phyloP scores from a whole-genome alignment of 2,329 filamentous ascomycete species.

The Fusarium torulosum region DNA sequence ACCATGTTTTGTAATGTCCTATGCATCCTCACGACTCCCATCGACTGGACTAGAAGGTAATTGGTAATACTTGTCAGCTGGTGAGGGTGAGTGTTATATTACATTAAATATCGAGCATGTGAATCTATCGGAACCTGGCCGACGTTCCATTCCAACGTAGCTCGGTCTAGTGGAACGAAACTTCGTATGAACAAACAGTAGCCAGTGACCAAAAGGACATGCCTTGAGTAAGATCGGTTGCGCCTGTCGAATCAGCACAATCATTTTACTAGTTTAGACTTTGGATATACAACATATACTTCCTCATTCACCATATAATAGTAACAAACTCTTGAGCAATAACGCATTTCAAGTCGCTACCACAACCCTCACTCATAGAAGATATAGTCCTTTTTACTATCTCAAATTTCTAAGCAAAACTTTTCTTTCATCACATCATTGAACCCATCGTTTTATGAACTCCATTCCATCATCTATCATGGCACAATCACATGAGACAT shows the following conservation, averaged over 20 bases:
- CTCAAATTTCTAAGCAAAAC: conserved; percentile 25
- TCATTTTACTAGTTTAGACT: too few species aligned
- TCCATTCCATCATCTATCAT: background rate
- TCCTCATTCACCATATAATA: too few species aligned
- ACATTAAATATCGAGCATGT: background rate
- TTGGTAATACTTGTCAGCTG: too few species aligned
- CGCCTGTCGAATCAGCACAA: too few species aligned
- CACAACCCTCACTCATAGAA: too few species aligned
- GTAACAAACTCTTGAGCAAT: too few species aligned
- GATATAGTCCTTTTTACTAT: background rate
- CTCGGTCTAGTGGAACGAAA: background rate
- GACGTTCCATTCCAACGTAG: background rate
- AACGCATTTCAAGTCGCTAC: too few species aligned
- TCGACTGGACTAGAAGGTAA: too few species aligned
- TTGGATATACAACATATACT: too few species aligned
- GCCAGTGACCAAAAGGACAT: too few species aligned
- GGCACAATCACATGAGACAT: conserved; percentile 73
- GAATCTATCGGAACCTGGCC: background rate
- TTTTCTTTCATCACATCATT: conserved; percentile 35
- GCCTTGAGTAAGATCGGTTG: too few species aligned
- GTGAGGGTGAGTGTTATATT: background rate
- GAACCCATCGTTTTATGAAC: background rate
- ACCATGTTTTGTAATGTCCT: conserved; percentile 4
- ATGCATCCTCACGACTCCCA: too few species aligned
- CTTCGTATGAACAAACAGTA: background rate